Base-by-base conservation (phyloP, 257 asterid genomes). In the Capsicum pubescens region DNA sequence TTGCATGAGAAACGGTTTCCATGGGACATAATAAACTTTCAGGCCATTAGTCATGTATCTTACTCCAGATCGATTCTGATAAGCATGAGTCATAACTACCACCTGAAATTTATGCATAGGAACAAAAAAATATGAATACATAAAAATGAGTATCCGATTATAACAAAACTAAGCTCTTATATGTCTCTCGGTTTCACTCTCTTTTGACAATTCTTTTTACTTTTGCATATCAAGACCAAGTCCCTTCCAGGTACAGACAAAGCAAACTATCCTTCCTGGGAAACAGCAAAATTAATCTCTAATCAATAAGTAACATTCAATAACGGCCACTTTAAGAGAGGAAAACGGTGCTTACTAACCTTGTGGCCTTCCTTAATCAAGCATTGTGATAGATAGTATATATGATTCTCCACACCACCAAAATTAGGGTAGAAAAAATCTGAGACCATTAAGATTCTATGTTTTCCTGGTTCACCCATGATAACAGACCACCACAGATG, bases 321-420 rank as follows among this genome's bases (percentile, higher is more conserved):
- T 77, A 50, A 32, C 54, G 32, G 54, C 12, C 82, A 54, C 46
- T 54, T 26, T 4, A 32, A 54, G 52, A 77, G 50, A 77, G 52
- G 52, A 14, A 14, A 50, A 54, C 3, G 6, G 9, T 77, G 50
- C 32, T 26, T 32, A 8, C 82, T 80, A 83, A 95, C 98, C 98
- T 93, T 93, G 92, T 97, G 99, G 76, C 98, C 98, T 58, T 90
- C 97, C 87, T 93, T 90, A 11, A 97, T 91, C 89, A 95, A 87
- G 89, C 99, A 97, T 85, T 93, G 98, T 5, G 99, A 93, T 83
- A 95, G 90, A 83, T 92, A 97, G 87, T 97, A 97, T 61, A 97
- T 97, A 91, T 95, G 99, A 90, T 91, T 95, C 56, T 97, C 98
- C 52, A 95, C 98, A 7, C 99, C 98, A 56, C 99, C 98, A 58